Evolutionary conservation across 805 yeast genomes (phyloP).

Genomic region (Jamesozyma rosinii): DNA sequence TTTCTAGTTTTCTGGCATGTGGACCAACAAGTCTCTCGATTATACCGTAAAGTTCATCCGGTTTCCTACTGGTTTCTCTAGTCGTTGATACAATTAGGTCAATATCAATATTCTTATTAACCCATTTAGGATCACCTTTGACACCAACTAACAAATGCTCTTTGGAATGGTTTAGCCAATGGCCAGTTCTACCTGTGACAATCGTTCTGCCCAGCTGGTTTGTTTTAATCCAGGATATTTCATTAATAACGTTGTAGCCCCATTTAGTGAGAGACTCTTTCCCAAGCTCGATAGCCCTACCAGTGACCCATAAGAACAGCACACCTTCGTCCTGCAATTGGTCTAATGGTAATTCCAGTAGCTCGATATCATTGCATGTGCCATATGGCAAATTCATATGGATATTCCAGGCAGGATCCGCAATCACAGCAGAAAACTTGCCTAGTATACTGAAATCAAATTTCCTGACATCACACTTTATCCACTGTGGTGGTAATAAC

Average conservation of each 20-base stretch:
- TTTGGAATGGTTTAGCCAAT: slow-evolving; percentile 91
- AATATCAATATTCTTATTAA: slow-evolving; percentile 54
- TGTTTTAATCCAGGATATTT: slow-evolving; percentile 82
- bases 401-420: slow-evolving; percentile 96
- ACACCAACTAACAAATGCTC: slow-evolving; percentile 82
- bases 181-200: slow-evolving; percentile 94
- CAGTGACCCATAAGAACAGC: slow-evolving; percentile 87
- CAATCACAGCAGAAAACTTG: slow-evolving; percentile 71
- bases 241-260: slow-evolving; percentile 77
- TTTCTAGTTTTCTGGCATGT: slow-evolving; percentile 70
- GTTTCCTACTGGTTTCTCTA: slow-evolving; percentile 82
- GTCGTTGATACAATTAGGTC: slow-evolving; percentile 76
- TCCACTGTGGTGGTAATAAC: slow-evolving; percentile 66
- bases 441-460: slow-evolving; percentile 68
- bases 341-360: slow-evolving; percentile 55
- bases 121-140: slow-evolving; percentile 73
- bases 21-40: slow-evolving; percentile 77
- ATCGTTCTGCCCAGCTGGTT: slow-evolving; percentile 83
- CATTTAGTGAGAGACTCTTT: slow-evolving; percentile 63
- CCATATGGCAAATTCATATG: slow-evolving; percentile 81
- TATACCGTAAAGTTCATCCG: slow-evolving; percentile 81
- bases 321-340: slow-evolving; percentile 77
- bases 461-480: slow-evolving; percentile 69
- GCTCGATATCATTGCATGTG: slow-evolving; percentile 67
- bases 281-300: slow-evolving; percentile 84